Conservation (phyloP, 163 green algal genomes). For the Coccomyxa subellipsoidea region DNA sequence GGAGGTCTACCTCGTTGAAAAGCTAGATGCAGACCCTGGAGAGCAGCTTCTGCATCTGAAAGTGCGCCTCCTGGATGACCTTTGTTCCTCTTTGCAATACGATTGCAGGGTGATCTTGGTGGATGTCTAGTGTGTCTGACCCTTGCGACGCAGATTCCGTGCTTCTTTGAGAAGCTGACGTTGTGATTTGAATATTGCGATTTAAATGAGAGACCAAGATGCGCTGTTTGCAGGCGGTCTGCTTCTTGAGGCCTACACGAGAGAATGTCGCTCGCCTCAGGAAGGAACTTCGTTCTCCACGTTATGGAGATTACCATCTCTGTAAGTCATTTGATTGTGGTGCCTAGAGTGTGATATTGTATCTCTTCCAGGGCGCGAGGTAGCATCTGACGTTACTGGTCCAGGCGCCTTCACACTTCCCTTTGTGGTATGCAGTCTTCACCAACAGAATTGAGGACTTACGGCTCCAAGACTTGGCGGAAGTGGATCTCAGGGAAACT, state of each 20-base stretch:
- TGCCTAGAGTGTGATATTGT: too few relatives aligned
- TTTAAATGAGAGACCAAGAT: too few relatives aligned
- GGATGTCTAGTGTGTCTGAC: not conserved
- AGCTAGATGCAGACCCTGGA: slow-evolving; percentile 56
- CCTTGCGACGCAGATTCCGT: too few relatives aligned
- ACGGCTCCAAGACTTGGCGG: slow-evolving; percentile 91
- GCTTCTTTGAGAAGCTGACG: too few relatives aligned
- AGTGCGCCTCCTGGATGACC: slow-evolving; percentile 30
- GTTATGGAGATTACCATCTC: slow-evolving; percentile 87
- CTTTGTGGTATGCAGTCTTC: slow-evolving; percentile 71
- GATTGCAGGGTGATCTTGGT: not conserved
- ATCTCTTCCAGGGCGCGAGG: too few relatives aligned
- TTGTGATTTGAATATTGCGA: too few relatives aligned
- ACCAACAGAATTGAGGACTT: slow-evolving; percentile 87
- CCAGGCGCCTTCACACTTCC: not conserved
- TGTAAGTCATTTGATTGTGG: slow-evolving; percentile 70
- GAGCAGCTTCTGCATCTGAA: slow-evolving; percentile 79
- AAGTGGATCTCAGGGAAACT: slow-evolving; percentile 76
- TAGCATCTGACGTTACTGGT: too few relatives aligned
- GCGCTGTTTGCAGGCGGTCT: slow-evolving; percentile 81
- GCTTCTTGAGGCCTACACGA: slow-evolving; percentile 84
- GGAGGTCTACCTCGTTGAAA: slow-evolving; percentile 90
- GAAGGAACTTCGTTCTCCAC: slow-evolving; percentile 74
- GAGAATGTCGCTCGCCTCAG: slow-evolving; percentile 91
- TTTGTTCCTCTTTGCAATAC: not conserved